Conservation (phyloP, 176 grass and related monocot genomes). For the Raddia guianensis region DNA sequence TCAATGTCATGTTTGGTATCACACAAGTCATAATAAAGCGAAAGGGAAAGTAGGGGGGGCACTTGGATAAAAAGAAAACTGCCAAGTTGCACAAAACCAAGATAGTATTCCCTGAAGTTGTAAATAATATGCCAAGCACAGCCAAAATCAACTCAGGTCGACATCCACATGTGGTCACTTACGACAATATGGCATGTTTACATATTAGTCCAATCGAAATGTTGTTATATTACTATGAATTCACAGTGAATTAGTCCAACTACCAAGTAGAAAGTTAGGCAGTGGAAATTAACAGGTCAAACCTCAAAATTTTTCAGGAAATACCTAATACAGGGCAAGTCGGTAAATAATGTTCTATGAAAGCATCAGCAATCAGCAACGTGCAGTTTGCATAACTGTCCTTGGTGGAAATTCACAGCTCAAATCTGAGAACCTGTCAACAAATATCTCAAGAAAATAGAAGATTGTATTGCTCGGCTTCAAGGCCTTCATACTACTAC, state of each 20-base stretch:
- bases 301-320: constrained; percentile 12
- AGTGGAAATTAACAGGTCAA: constrained; percentile 29
- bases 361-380: constrained; percentile 12
- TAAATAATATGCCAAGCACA: not conserved
- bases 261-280: not conserved
- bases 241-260: constrained; percentile 21
- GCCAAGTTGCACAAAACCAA: constrained; percentile 9
- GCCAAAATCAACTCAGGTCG: constrained; percentile 6
- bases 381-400: not conserved
- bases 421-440: not conserved
- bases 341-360: not conserved
- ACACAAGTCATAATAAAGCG: not conserved
- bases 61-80: constrained; percentile 9
- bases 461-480: not conserved
- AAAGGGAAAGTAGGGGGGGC: constrained; percentile 1
- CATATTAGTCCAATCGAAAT: constrained; percentile 10
- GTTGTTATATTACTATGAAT: constrained; percentile 7
- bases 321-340: constrained; percentile 29
- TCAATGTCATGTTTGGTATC: not conserved
- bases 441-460: not conserved
- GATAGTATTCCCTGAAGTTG: constrained; percentile 2
- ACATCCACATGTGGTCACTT: constrained; percentile 29
- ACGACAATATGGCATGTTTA: constrained; percentile 11
- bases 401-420: not conserved
- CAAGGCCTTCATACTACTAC: not conserved